Evolutionary conservation across 352 stramenopile species (phyloP), one percentile per base, ranked within the genome.

Genomic region (Phytopythium cucurbitacearum): DNA sequence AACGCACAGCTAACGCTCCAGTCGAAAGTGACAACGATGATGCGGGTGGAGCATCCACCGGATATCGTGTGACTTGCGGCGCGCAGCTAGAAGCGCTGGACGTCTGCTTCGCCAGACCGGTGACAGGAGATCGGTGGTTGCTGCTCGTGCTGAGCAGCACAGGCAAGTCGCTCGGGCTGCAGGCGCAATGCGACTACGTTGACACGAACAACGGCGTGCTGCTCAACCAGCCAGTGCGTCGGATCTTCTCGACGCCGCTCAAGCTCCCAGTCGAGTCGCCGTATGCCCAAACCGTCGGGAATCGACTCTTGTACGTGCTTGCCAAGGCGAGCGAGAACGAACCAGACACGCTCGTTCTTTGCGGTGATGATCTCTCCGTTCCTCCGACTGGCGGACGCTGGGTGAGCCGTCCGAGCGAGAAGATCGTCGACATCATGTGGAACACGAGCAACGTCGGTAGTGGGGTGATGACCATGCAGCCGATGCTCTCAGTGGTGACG

Each of bases 241-340:
- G 77, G 3, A 46, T 94, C 13, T 91, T 94, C 40, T 35, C 57
- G 10, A 81, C 81, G 10, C 79, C 79, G 0, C 33, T 89, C 3
- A 15, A 51, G n/a, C 51, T 88, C 5, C 35, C 64, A 32, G 5
- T 50, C n/a, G 59, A 28, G 3, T 86, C 79, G 6, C 42, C 59
- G 1, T 56, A 75, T 16, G 51, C 48, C 9, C 52, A 46, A 16
- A 52, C 41, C n/a, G 59, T 82, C 9, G 64, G 63, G 2, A 72
- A 60, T 40, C 77, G 71, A 5, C 46, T 90, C 40, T 21, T 88
- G 7, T 88, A 85, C 40, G 41, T 88, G 7, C 37, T 74, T 7
- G 44, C 40, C 3, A 49, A 51, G 11, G 38, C 4, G 33, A 54
- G 38, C 12, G 33, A 56, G 1, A 36, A 46, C 12, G 11, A 32